Evolutionary conservation across 2,329 filamentous ascomycete genomes (phyloP).

Genomic region (Aspergillus carbonarius): DNA sequence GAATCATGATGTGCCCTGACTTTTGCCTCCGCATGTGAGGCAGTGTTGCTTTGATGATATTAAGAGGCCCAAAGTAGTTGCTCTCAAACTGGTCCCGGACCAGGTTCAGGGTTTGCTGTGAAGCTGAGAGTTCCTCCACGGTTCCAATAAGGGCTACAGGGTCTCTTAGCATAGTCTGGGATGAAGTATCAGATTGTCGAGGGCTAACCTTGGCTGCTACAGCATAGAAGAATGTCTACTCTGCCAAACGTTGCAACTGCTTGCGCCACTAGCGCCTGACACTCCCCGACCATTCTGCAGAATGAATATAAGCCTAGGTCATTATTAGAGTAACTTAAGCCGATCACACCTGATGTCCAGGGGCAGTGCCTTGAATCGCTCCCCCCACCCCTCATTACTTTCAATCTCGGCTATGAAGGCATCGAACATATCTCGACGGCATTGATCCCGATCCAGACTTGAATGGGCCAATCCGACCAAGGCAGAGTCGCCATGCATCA

Average conservation of each 20-base stretch:
- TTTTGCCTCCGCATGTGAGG: conserved; percentile 76
- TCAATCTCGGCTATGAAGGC: conserved; percentile 66
- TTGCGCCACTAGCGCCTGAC: conserved; percentile 82
- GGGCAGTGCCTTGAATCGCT: conserved; percentile 66
- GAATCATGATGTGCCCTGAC: conserved; percentile 84
- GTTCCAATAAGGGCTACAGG: conserved; percentile 75
- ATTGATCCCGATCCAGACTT: conserved; percentile 72
- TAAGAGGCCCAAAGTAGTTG: conserved; percentile 93
- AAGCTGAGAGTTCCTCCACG: conserved; percentile 83
- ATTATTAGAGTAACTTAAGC: neutral
- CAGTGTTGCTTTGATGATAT: conserved; percentile 86
- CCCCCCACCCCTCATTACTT: conserved; percentile 71
- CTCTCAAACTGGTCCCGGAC: conserved; percentile 90
- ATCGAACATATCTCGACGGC: conserved; percentile 74
- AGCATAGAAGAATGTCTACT: conserved; percentile 88
- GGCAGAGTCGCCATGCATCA: conserved; percentile 89
- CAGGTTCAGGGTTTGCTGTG: conserved; percentile 69
- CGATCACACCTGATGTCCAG: conserved; percentile 54
- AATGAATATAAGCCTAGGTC: conserved; percentile 13
- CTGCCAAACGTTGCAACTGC: conserved; percentile 79
- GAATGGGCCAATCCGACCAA: conserved; percentile 77
- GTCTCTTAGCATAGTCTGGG: conserved; percentile 8
- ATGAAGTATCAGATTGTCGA: neutral
- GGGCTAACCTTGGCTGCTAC: conserved; percentile 73
- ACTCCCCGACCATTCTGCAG: conserved; percentile 62